A percentile compares a stretch with the other conserved stretches of the same genome.
Evolutionary conservation across 768 basidiomycete genomes (phyloP).

Genomic region (Termitomyces sp.): DNA sequence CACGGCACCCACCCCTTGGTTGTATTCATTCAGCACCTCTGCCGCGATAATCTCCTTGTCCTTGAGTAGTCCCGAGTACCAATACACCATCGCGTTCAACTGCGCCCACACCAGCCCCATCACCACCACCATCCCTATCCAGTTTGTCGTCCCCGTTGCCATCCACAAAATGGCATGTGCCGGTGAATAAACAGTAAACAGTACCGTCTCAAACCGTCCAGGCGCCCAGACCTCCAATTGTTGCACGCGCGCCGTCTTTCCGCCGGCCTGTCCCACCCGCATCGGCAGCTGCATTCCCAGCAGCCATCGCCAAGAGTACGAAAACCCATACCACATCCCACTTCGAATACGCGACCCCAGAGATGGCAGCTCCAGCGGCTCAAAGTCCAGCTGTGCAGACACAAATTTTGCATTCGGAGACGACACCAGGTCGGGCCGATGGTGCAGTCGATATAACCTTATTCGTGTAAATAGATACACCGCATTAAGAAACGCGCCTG

Average conservation of each 20-base stretch:
- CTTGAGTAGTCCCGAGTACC: constrained; percentile 65
- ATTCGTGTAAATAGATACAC: constrained; percentile 70
- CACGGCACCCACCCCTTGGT: constrained; percentile 55
- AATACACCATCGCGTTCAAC: constrained; percentile 47
- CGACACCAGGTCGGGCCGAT: constrained; percentile 58
- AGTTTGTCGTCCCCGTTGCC: constrained; percentile 66
- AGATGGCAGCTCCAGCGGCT: constrained; percentile 41
- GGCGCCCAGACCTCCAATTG: constrained; percentile 80
- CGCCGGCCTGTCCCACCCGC: constrained; percentile 29
- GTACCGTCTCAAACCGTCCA: constrained; percentile 60
- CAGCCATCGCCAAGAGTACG: constrained; percentile 63
- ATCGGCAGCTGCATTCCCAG: constrained; percentile 54
- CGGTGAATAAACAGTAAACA: constrained; percentile 79
- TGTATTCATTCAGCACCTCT: constrained; percentile 84
- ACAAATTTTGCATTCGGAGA: constrained; percentile 72
- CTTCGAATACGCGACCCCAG: constrained; percentile 38
- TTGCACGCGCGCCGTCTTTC: constrained; percentile 56
- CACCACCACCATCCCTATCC: constrained; percentile 66
- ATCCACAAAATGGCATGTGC: constrained; percentile 74
- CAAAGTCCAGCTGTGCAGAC: constrained; percentile 46
- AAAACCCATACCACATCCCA: constrained; percentile 49
- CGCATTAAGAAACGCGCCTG: constrained; percentile 52
- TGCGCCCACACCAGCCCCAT: constrained; percentile 68
- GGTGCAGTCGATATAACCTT: constrained; percentile 64
- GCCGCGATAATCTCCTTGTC: constrained; percentile 72